A percentile compares a stretch with the other conserved stretches of the same genome.
These are phyloP conservation scores for Nicotiana tabacum DNA, from an alignment of 257 asterid genomes.

Conservation along the genomic window DNA sequence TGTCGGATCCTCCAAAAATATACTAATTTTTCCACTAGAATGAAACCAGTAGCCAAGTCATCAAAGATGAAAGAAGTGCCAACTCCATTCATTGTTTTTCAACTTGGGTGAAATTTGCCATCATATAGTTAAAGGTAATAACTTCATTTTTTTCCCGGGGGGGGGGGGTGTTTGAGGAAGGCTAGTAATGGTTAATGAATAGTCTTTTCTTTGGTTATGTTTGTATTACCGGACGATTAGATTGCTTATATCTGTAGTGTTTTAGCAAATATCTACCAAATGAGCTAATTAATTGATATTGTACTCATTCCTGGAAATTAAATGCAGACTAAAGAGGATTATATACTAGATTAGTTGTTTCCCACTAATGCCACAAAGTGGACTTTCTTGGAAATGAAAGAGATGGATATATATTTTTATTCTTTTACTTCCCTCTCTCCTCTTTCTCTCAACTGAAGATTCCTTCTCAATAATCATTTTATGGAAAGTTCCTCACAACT, in stretches of 20 bases:
- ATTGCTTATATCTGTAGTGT: not conserved
- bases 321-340: not conserved
- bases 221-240: not conserved
- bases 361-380: slow-evolving; percentile 4
- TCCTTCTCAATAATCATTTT: not conserved
- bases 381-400: slow-evolving; percentile 8
- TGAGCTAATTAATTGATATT: not conserved
- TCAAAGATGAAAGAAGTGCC: not conserved
- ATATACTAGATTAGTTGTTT: not conserved
- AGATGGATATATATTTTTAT: not conserved
- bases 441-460: slow-evolving; percentile 1
- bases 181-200: not conserved
- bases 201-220: not conserved
- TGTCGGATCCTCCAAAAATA: too few species aligned
- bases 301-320: too few species aligned
- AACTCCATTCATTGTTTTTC: not conserved
- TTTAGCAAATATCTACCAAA: not conserved
- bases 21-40: not conserved
- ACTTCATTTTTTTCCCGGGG: not conserved
- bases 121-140: not conserved
- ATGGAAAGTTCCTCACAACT: not conserved
- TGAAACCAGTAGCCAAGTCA: not conserved
- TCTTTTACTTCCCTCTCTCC: not conserved
- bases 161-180: not conserved
- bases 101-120: not conserved